Percentiles rank a stretch among this genome's conserved stretches.
These are phyloP conservation scores for Candida tibetensis DNA, from an alignment of 805 yeast genomes.

Conservation along the genomic window DNA sequence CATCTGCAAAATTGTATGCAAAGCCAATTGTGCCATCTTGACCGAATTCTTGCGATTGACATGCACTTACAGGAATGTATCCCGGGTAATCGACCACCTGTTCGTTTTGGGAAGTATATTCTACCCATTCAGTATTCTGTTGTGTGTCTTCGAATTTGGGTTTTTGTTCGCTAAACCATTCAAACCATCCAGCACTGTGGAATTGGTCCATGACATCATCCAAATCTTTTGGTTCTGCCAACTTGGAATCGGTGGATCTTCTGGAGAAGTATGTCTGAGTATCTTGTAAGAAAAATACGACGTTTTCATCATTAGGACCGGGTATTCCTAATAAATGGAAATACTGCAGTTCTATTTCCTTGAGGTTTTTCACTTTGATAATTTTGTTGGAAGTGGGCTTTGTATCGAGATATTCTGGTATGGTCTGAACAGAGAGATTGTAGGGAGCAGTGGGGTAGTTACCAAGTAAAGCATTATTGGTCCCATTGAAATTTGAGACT, in stretches of 20 bases:
- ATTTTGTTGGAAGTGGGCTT: neutral
- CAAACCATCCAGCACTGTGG: neutral
- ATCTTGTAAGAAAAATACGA: slow-evolving; percentile 3
- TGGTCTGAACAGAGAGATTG: too few species aligned
- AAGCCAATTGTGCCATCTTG: slow-evolving; percentile 10
- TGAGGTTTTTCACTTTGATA: neutral
- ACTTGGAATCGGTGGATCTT: neutral
- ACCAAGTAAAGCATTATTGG: too few species aligned
- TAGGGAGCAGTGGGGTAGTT: too few species aligned
- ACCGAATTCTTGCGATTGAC: slow-evolving; percentile 11
- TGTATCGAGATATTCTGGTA: too few species aligned
- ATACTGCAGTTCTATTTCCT: neutral
- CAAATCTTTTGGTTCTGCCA: slow-evolving; percentile 1
- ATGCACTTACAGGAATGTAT: slow-evolving; percentile 10
- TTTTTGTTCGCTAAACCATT: neutral
- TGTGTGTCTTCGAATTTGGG: neutral
- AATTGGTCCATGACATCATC: neutral
- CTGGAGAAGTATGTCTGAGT: slow-evolving; percentile 4
- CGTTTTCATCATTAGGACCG: neutral
- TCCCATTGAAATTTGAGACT: too few species aligned
- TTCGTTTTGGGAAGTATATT: slow-evolving; percentile 6
- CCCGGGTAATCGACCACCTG: slow-evolving; percentile 7
- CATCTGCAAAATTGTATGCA: neutral
- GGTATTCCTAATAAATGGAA: neutral
- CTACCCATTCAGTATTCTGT: slow-evolving; percentile 7